Evolutionary conservation across 2,329 filamentous ascomycete genomes (phyloP), one percentile per base, ranked within the genome.

Genomic region (Aspergillus novofumigatus): DNA sequence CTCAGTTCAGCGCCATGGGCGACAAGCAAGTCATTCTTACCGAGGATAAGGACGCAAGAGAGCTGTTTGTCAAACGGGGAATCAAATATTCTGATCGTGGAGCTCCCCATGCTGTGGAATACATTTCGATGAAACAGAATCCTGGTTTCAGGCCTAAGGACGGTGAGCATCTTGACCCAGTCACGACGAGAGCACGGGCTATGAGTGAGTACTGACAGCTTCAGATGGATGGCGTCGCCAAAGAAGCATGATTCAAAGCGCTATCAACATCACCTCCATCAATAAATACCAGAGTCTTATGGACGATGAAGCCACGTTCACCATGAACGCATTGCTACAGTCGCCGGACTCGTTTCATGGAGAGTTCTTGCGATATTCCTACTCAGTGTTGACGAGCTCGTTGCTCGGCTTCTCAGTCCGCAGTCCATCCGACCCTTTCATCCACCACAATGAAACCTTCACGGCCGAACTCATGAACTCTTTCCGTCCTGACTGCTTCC

Each of bases 381-480:
- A 54, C 45, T 54, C 52, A 9, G 52, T 54, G 4, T 32, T 54
- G 29, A 54, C 52, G 44, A 54, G 44, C 52, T 54, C 52, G 4
- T 38, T 54, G 52, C 52, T 54, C n/a, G 52, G 52, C 26, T 54
- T 54, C 52, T 54, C 52, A 6, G 26, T 54, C 32, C 52, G 10
- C n/a, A 38, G 26, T n/a, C 4, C 45, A 41, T 54, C 52, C 10
- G 52, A 54, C 48, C 52, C 52, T 20, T 54, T 54, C 17, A 54
- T 54, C 26, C 28, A 21, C 44, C 26, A 54, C 32, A 54, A 54
- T 54, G 52, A 54, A 23, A 32, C 11, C 45, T 54, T 54, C 26
- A 54, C 52, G n/a, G 52, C 52, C 0, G 52, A 54, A 49, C 32
- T 54, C 8, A 54, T 54, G 52, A 54, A 54, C 45, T 54, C 52